phyloP scores from a whole-genome alignment of 2,329 filamentous ascomycete species.

The Diplodia sapinea region DNA sequence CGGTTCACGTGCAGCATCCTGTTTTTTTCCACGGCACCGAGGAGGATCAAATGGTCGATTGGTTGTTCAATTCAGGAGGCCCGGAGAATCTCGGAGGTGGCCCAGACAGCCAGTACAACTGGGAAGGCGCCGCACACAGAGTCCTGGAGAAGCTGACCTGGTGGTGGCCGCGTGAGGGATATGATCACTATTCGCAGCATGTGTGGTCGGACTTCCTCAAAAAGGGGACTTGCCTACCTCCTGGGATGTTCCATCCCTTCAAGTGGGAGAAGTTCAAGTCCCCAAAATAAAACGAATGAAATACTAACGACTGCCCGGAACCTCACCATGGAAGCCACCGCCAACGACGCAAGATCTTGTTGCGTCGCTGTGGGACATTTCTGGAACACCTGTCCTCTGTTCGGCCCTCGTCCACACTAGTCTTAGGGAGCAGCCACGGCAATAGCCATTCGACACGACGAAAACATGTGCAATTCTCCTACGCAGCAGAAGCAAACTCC shows the following conservation, averaged over 20 bases:
- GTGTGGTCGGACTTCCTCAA: conserved; percentile 30
- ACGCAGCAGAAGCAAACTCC: not conserved
- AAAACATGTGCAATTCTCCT: not conserved
- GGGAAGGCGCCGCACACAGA: conserved; percentile 27
- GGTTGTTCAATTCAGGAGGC: conserved; percentile 29
- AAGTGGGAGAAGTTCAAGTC: conserved; percentile 26
- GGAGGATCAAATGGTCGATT: conserved; percentile 23
- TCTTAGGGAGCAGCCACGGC: not conserved
- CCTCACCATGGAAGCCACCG: not conserved
- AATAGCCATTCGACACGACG: not conserved
- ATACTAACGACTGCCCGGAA: not conserved
- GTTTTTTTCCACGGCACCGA: conserved; percentile 60
- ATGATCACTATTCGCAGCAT: conserved; percentile 24
- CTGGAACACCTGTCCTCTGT: not conserved
- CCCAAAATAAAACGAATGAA: conserved; percentile 21
- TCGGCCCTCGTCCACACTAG: not conserved
- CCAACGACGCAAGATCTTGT: not conserved
- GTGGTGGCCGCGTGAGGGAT: conserved; percentile 29
- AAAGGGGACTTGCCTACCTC: conserved; percentile 17
- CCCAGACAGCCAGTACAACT: conserved; percentile 28
- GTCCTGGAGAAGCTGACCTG: conserved; percentile 27
- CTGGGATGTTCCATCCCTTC: conserved; percentile 31
- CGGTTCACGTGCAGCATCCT: conserved; percentile 87
- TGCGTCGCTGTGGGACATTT: not conserved
- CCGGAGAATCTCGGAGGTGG: conserved; percentile 30